These are phyloP conservation scores for Halophytophthora batemanensis DNA, from an alignment of 352 stramenopile genomes.

Conservation along the genomic window DNA sequence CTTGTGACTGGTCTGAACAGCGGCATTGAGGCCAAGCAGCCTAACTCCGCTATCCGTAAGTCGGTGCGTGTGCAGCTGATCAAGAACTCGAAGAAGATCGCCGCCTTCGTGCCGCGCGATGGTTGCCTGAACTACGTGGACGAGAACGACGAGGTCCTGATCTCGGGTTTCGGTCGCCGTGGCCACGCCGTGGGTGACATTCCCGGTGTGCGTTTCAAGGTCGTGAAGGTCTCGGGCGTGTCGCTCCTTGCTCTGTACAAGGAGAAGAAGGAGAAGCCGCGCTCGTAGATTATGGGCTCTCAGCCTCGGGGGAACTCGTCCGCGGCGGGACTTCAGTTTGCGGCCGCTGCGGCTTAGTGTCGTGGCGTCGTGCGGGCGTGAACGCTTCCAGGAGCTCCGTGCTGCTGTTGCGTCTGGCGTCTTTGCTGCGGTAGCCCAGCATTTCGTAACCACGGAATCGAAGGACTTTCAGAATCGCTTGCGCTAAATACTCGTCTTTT, in stretches of 20 bases:
- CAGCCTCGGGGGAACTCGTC: conserved; percentile 12
- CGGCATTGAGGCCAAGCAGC: conserved; percentile 99
- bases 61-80: conserved; percentile 99
- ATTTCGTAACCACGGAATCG: conserved; percentile 35
- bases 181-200: conserved; percentile 99
- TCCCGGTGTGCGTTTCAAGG: conserved; percentile 99
- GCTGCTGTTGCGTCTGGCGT: conserved; percentile 2
- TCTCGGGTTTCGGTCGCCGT: conserved; percentile 99
- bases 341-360: background rate
- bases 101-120: conserved; percentile 99
- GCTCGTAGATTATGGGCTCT: conserved; percentile 87
- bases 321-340: conserved; percentile 1
- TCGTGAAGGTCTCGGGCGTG: conserved; percentile 99
- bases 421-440: conserved; percentile 13
- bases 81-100: conserved; percentile 99
- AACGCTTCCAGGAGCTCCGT: background rate
- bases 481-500: conserved; percentile 12
- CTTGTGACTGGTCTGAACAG: conserved; percentile 24
- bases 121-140: conserved; percentile 99
- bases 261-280: conserved; percentile 99
- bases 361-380: background rate
- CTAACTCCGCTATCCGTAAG: conserved; percentile 99
- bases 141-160: conserved; percentile 99
- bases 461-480: conserved; percentile 31
- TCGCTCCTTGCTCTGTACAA: conserved; percentile 99